phyloP scores from a whole-genome alignment of 345 rosid genomes.

The Corchorus olitorius region DNA sequence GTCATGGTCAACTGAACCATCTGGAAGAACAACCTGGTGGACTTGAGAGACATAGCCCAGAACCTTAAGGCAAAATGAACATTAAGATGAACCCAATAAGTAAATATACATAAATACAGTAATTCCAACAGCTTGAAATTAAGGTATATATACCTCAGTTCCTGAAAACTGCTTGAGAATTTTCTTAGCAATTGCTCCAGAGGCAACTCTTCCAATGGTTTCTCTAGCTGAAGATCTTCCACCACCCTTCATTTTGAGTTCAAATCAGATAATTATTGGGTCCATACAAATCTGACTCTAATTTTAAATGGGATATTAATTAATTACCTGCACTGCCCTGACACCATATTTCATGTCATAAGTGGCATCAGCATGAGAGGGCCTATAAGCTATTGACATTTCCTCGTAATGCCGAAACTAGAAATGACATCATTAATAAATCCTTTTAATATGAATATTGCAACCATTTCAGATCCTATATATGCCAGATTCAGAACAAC shows the following conservation, averaged over 20 bases:
- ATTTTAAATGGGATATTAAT: no score
- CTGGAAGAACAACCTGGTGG: slow-evolving; percentile 82
- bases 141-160: slow-evolving; percentile 65
- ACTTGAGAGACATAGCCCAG: slow-evolving; percentile 96
- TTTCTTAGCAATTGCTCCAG: slow-evolving; percentile 98
- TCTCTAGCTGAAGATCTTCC: slow-evolving; percentile 99
- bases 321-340: slow-evolving; percentile 94
- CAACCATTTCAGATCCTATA: not conserved
- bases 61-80: slow-evolving; percentile 47
- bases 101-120: not conserved
- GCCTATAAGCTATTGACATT: slow-evolving; percentile 95
- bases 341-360: slow-evolving; percentile 99
- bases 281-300: not conserved
- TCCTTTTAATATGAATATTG: not conserved
- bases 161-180: slow-evolving; percentile 74
- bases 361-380: slow-evolving; percentile 99
- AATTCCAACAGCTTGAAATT: not conserved
- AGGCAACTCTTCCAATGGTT: slow-evolving; percentile 96
- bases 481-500: no score
- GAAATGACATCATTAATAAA: slow-evolving; percentile 4
- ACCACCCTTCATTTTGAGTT: slow-evolving; percentile 70
- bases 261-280: slow-evolving; percentile 20
- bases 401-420: slow-evolving; percentile 84
- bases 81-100: not conserved
- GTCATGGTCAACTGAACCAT: slow-evolving; percentile 66